Conservation (phyloP, 345 rosid genomes). For the Populus ilicifolia region DNA sequence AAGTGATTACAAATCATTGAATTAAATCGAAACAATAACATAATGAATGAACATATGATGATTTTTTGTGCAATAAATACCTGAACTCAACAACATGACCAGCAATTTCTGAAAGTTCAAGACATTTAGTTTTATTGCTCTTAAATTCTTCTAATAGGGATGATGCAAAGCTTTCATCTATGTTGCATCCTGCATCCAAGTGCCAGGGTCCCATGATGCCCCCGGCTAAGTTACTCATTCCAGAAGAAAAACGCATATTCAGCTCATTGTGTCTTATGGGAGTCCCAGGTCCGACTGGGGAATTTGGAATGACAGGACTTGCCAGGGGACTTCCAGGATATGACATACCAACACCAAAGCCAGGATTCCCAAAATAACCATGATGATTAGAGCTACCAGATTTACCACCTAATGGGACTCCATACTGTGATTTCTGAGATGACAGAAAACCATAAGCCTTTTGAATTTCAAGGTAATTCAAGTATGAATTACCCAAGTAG, state of each 20-base stretch:
- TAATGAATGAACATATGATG: not conserved
- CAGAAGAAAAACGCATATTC: constrained; percentile 49
- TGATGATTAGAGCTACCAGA: constrained; percentile 36
- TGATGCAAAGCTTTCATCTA: constrained; percentile 49
- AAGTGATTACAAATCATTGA: constrained; percentile 4
- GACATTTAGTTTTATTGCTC: constrained; percentile 64
- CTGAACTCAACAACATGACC: constrained; percentile 81
- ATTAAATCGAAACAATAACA: constrained; percentile 1
- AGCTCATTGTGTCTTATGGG: constrained; percentile 48
- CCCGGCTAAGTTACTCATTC: constrained; percentile 45
- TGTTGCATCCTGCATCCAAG: constrained; percentile 40
- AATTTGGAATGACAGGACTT: constrained; percentile 41
- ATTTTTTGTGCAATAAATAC: constrained; percentile 21
- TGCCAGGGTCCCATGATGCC: constrained; percentile 56
- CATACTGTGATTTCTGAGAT: constrained; percentile 51
- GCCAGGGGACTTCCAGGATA: constrained; percentile 48
- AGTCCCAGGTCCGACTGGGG: constrained; percentile 49
- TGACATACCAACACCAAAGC: constrained; percentile 47
- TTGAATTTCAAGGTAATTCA: constrained; percentile 39
- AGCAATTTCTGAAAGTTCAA: constrained; percentile 61
- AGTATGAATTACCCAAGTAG: constrained; percentile 44
- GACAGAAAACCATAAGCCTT: constrained; percentile 51
- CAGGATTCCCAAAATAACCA: constrained; percentile 47
- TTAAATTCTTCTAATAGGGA: constrained; percentile 65
- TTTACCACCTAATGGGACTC: constrained; percentile 41